phyloP scores from a whole-genome alignment of 371 early-diverging fungal species.

The Haplosporangium sp. region DNA sequence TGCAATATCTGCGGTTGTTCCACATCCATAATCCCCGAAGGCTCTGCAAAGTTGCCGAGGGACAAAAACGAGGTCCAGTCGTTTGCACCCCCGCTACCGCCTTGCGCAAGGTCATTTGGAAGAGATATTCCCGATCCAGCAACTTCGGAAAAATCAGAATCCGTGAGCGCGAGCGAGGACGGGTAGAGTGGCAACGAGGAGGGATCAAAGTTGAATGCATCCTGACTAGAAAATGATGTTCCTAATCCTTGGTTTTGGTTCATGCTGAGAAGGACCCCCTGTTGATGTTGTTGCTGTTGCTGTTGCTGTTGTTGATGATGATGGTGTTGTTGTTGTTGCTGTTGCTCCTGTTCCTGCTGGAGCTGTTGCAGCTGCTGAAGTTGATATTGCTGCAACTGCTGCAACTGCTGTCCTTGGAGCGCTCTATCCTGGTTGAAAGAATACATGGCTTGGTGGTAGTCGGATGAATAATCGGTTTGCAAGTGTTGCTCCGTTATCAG shows the following conservation, averaged over 20 bases:
- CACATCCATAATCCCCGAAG: slow-evolving; percentile 20
- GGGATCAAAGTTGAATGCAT: slow-evolving; percentile 19
- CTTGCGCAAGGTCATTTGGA: slow-evolving; percentile 16
- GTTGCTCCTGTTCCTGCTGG: slow-evolving; percentile 23
- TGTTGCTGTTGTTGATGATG: slow-evolving; percentile 16
- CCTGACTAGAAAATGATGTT: slow-evolving; percentile 7
- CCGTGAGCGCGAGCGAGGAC: slow-evolving; percentile 10
- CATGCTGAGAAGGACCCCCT: slow-evolving; percentile 6
- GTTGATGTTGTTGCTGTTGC: slow-evolving; percentile 18
- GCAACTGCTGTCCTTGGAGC: slow-evolving; percentile 17
- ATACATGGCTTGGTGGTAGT: slow-evolving; percentile 28
- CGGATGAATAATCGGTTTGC: slow-evolving; percentile 17
- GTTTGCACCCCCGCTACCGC: slow-evolving; percentile 2
- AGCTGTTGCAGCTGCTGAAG: slow-evolving; percentile 15
- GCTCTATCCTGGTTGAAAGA: slow-evolving; percentile 20
- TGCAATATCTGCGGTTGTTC: slow-evolving; percentile 29
- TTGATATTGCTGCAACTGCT: slow-evolving; percentile 16
- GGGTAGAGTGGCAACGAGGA: slow-evolving; percentile 26
- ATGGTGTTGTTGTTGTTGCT: slow-evolving; percentile 12
- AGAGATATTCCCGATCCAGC: slow-evolving; percentile 13
- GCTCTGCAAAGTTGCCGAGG: slow-evolving; percentile 22
- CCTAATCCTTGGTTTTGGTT: slow-evolving; percentile 8
- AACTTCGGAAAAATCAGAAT: slow-evolving; percentile 7
- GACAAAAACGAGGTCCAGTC: slow-evolving; percentile 40
- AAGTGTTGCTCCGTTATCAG: slow-evolving; percentile 19